Conservation (phyloP, 2,329 filamentous ascomycete genomes). For the Nemania abortiva region DNA sequence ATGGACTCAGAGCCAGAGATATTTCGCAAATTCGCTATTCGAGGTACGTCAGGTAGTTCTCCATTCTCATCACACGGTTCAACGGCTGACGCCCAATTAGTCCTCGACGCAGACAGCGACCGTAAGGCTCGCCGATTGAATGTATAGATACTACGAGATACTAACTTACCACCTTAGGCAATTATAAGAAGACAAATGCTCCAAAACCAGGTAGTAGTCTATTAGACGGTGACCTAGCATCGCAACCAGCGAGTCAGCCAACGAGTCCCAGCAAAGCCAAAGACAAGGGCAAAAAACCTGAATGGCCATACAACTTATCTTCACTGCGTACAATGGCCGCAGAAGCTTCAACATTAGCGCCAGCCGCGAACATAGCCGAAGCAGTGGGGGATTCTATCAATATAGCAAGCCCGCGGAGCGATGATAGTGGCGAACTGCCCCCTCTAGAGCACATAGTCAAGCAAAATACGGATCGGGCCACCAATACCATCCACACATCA, state of each 20-base stretch:
- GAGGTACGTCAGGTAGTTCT: slow-evolving; percentile 16
- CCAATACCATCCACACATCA: too few species aligned
- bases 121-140: slow-evolving; percentile 9
- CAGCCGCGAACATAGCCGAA: not conserved
- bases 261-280: not conserved
- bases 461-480: too few species aligned
- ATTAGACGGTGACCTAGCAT: not conserved
- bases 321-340: not conserved
- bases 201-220: not conserved
- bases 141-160: not conserved
- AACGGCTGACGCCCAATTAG: slow-evolving; percentile 8
- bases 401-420: slow-evolving; percentile 3
- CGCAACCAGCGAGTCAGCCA: too few species aligned
- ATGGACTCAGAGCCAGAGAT: slow-evolving; percentile 23
- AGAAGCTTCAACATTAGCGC: slow-evolving; percentile 15
- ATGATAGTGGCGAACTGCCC: not conserved
- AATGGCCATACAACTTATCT: slow-evolving; percentile 6
- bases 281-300: slow-evolving; percentile 26
- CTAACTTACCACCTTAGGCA: slow-evolving; percentile 10
- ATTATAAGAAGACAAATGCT: slow-evolving; percentile 7
- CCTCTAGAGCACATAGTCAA: too few species aligned
- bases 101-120: slow-evolving; percentile 17
- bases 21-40: slow-evolving; percentile 30
- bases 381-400: slow-evolving; percentile 22
- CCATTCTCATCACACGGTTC: not conserved